A percentile compares a stretch with the other conserved stretches of the same genome.
These are phyloP conservation scores for Penicillium brasilianum DNA, from an alignment of 2,329 filamentous ascomycete genomes.

Conservation along the genomic window DNA sequence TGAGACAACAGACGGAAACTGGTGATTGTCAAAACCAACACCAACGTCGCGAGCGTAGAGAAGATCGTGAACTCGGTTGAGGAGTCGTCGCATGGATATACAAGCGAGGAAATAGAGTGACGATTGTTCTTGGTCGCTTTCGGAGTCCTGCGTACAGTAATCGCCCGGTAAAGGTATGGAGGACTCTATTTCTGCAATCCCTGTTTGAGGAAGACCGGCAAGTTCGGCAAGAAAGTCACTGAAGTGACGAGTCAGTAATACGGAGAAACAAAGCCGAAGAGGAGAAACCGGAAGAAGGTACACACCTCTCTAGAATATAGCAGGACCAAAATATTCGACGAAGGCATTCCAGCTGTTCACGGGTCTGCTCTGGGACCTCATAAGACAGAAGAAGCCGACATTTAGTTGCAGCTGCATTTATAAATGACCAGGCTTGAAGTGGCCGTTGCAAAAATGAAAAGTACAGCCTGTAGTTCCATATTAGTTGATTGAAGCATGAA, in stretches of 20 bases:
- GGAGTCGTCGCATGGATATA: conserved; percentile 46
- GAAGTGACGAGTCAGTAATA: not conserved
- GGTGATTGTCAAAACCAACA: conserved; percentile 51
- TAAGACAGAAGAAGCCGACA: conserved; percentile 58
- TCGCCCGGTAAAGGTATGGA: conserved; percentile 55
- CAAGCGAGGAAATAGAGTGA: conserved; percentile 61
- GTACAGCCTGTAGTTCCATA: conserved; percentile 46
- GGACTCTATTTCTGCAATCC: conserved; percentile 59
- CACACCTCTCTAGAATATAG: conserved; percentile 59
- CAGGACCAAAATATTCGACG: conserved; percentile 61
- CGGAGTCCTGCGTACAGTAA: conserved; percentile 52
- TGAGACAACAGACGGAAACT: conserved; percentile 55
- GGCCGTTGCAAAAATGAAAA: conserved; percentile 58
- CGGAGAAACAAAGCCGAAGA: not conserved
- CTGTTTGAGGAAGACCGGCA: conserved; percentile 56
- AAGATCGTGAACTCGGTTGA: conserved; percentile 39
- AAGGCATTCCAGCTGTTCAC: conserved; percentile 55
- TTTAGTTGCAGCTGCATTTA: conserved; percentile 56
- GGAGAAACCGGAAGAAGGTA: too few relatives aligned
- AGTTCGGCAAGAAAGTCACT: conserved; percentile 61
- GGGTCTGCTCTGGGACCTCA: conserved; percentile 38
- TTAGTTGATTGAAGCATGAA: not conserved
- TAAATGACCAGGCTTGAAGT: conserved; percentile 59
- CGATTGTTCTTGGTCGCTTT: conserved; percentile 52
- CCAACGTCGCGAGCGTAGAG: conserved; percentile 56